Evolutionary conservation across 192 early-diverging fungal species (phyloP), one percentile per base, ranked within the genome.

Genomic region (Coemansia sp.): DNA sequence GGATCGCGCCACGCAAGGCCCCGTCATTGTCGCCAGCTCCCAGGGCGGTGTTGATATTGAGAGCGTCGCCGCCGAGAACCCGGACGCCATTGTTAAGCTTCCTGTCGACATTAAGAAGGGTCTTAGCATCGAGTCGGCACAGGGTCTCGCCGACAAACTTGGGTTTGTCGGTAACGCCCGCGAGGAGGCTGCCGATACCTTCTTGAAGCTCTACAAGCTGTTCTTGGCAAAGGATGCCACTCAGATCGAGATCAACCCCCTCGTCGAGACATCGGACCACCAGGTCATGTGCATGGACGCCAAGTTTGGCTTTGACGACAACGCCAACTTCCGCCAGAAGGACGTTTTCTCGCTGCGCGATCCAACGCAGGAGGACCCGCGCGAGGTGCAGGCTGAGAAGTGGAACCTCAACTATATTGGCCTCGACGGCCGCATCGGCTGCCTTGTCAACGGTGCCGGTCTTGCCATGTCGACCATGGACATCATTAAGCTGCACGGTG

Each of bases 391-490:
- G 66, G 97, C 97, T 60, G 89, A 91, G 75, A 93, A 99, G 83
- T 91, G 88, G 87, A 88, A 99, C 77, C 85, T 99, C 62, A 98
- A 99, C 87, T 99, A 99, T 86, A 98, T 99, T 87, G 97, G 97
- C 61, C 84, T 99, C 37, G 95, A 99, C 65, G 97, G 97, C 65
- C 92, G 83, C 73, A 97, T 99, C 73, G 97, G 95, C 62, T 99
- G 97, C 78, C 85, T 99, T 23, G 91, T 97, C 59, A 99, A 99
- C 84, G 97, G 97, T 64, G 95, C 97, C 44, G 97, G 97, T 68
- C 87, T 99, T 38, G 97, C 95, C 75, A 99, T 97, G 97, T 91
- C 97, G 53, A 99, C 97, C 56, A 99, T 97, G 95, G 97, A 99
- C 80, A 99, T 99, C 70, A 97, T 99, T 82, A 97, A 99, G 85